These are phyloP conservation scores for Microbotryum lychnidis-dioicae DNA, from an alignment of 1,284 basidiomycete species.

Conservation along the genomic window DNA sequence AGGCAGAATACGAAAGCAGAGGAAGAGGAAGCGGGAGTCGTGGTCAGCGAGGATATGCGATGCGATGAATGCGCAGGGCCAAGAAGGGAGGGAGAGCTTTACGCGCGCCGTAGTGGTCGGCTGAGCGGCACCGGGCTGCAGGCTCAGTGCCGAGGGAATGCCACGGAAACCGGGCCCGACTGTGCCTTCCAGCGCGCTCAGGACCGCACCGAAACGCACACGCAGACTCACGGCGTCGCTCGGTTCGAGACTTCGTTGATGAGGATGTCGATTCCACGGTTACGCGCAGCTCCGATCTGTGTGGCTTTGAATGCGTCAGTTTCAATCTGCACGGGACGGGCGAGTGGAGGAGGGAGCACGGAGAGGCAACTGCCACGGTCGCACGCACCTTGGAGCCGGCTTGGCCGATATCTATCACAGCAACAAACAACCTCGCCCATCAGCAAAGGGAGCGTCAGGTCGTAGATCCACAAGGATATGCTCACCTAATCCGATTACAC, in stretches of 20 bases:
- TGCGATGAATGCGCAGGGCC: neutral
- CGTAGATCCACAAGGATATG: accelerated
- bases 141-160: neutral
- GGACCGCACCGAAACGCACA: neutral
- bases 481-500: slow-evolving; percentile 35
- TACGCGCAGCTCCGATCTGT: slow-evolving; percentile 35
- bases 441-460: neutral
- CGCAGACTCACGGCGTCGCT: slow-evolving; percentile 65
- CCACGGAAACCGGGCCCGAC: neutral
- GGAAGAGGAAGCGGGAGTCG: too few species aligned
- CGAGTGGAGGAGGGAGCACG: too few species aligned
- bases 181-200: neutral
- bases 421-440: too few species aligned
- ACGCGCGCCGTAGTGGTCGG: neutral
- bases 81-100: neutral
- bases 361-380: neutral
- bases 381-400: slow-evolving; percentile 32
- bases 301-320: neutral
- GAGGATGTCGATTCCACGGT: slow-evolving; percentile 37
- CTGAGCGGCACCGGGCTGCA: too few species aligned
- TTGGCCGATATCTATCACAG: slow-evolving; percentile 32
- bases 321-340: neutral
- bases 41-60: neutral
- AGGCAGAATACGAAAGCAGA: neutral
- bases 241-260: slow-evolving; percentile 91